A percentile compares a stretch with the other conserved stretches of the same genome.
These are phyloP conservation scores for Saraca asoca DNA, from an alignment of 331 rosid genomes.

Conservation along the genomic window DNA sequence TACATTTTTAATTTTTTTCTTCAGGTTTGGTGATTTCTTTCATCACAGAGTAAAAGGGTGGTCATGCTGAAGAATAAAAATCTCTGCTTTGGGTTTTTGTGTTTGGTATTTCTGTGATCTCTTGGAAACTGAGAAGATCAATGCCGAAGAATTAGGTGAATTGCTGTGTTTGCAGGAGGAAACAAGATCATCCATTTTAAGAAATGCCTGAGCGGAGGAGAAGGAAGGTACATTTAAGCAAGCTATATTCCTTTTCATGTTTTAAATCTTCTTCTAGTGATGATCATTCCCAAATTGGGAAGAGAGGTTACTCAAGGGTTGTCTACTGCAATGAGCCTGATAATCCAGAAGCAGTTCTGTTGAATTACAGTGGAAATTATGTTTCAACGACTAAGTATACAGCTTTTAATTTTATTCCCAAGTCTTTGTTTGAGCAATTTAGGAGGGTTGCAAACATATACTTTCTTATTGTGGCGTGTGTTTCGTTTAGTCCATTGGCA, in stretches of 20 bases:
- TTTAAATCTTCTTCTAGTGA: slow-evolving; percentile 42
- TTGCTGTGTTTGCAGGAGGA: slow-evolving; percentile 32
- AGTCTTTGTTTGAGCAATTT: slow-evolving; percentile 85
- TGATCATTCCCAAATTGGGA: slow-evolving; percentile 66
- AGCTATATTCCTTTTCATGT: slow-evolving; percentile 68
- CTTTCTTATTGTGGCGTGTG: slow-evolving; percentile 77
- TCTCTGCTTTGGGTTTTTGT: slow-evolving; percentile 36
- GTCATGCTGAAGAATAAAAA: slow-evolving; percentile 3
- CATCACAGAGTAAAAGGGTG: slow-evolving; percentile 1
- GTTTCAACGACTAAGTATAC: slow-evolving; percentile 81
- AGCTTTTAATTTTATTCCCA: slow-evolving; percentile 69
- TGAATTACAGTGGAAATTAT: slow-evolving; percentile 63
- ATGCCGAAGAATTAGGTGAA: slow-evolving; percentile 23
- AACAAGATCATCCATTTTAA: slow-evolving; percentile 24
- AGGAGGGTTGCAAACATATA: slow-evolving; percentile 85
- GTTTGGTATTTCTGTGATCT: slow-evolving; percentile 36
- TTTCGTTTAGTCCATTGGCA: slow-evolving; percentile 80
- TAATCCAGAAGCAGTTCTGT: slow-evolving; percentile 51
- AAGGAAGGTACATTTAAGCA: slow-evolving; percentile 64
- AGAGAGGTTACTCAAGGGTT: slow-evolving; percentile 65
- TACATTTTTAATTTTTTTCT: not conserved
- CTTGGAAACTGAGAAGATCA: slow-evolving; percentile 29
- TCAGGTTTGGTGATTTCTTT: slow-evolving; percentile 15
- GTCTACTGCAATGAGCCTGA: slow-evolving; percentile 68
- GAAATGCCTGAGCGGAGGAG: slow-evolving; percentile 58